These are phyloP conservation scores for Zelonia costaricensis DNA, from an alignment of 208 protist species.

Conservation along the genomic window DNA sequence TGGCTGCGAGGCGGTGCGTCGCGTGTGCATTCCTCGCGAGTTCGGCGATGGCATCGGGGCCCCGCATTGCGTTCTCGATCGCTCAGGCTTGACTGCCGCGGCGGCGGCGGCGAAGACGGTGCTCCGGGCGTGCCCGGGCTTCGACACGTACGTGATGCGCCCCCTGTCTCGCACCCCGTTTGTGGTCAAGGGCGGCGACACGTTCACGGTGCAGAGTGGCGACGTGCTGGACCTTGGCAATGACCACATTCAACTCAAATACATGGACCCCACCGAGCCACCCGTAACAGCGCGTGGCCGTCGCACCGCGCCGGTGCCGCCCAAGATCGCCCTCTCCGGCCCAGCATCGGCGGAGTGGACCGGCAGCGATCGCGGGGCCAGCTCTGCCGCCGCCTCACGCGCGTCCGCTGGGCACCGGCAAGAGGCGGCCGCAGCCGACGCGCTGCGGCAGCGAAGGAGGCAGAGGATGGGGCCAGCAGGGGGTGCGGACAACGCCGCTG, in stretches of 20 bases:
- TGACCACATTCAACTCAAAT: constrained; percentile 60
- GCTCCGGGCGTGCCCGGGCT: constrained; percentile 8
- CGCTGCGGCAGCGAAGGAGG: too few relatives aligned
- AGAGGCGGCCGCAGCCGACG: too few relatives aligned
- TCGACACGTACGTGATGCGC: constrained; percentile 19
- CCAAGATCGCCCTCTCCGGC: background rate
- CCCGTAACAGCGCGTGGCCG: constrained; percentile 25
- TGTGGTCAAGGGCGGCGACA: background rate
- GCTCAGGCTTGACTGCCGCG: background rate
- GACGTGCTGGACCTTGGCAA: constrained; percentile 60
- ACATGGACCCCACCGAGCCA: constrained; percentile 55
- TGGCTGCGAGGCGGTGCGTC: constrained; percentile 1
- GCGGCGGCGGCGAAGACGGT: background rate
- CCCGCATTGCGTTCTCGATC: constrained; percentile 30
- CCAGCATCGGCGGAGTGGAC: background rate
- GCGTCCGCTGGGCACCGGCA: background rate
- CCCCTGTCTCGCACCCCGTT: background rate
- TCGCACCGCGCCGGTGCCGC: constrained; percentile 4
- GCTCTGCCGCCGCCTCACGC: background rate
- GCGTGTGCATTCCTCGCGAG: constrained; percentile 12
- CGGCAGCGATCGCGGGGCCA: background rate
- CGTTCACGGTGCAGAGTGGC: constrained; percentile 45
- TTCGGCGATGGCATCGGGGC: constrained; percentile 25
- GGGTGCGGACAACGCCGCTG: too few relatives aligned
- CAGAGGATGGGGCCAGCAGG: background rate